phyloP scores from a whole-genome alignment of 495 filamentous ascomycete genomes.

The Emericellopsis terricola region DNA sequence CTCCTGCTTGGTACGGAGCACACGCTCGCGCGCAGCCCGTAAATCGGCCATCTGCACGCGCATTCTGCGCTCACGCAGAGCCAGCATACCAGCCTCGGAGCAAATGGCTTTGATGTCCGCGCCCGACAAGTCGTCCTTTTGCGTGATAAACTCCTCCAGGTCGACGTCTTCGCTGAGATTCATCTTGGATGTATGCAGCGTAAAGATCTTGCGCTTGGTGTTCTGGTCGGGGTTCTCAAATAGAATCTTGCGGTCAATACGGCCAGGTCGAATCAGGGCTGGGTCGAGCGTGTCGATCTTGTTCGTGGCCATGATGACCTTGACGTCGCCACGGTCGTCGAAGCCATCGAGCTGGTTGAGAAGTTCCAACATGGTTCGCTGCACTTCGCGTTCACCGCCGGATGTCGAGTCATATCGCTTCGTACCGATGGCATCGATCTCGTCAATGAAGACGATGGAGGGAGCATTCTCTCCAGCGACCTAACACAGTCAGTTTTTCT shows the following conservation, averaged over 20 bases:
- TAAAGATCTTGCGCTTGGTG: slow-evolving; percentile 99
- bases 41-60: slow-evolving; percentile 98
- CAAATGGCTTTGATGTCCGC: slow-evolving; percentile 99
- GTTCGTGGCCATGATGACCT: slow-evolving; percentile 99
- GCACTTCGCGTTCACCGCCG: slow-evolving; percentile 91
- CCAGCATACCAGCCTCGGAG: slow-evolving; percentile 91
- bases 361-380: slow-evolving; percentile 96
- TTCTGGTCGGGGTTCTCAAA: slow-evolving; percentile 99
- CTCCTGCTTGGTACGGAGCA: slow-evolving; percentile 97
- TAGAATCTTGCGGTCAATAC: slow-evolving; percentile 98
- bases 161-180: slow-evolving; percentile 88
- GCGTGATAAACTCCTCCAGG: slow-evolving; percentile 92
- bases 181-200: slow-evolving; percentile 99
- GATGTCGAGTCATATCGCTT: slow-evolving; percentile 98
- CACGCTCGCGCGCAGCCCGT: slow-evolving; percentile 75
- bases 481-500: slow-evolving; percentile 19
- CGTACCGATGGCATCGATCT: slow-evolving; percentile 97
- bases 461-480: slow-evolving; percentile 92
- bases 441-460: slow-evolving; percentile 97
- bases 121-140: slow-evolving; percentile 95
- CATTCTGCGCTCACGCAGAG: slow-evolving; percentile 89
- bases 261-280: slow-evolving; percentile 86
- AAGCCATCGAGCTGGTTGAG: slow-evolving; percentile 98
- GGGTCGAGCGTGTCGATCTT: slow-evolving; percentile 98
- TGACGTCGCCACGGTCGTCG: slow-evolving; percentile 96